Conservation (phyloP, 2,329 filamentous ascomycete species). For the Fusarium liriodendri region DNA sequence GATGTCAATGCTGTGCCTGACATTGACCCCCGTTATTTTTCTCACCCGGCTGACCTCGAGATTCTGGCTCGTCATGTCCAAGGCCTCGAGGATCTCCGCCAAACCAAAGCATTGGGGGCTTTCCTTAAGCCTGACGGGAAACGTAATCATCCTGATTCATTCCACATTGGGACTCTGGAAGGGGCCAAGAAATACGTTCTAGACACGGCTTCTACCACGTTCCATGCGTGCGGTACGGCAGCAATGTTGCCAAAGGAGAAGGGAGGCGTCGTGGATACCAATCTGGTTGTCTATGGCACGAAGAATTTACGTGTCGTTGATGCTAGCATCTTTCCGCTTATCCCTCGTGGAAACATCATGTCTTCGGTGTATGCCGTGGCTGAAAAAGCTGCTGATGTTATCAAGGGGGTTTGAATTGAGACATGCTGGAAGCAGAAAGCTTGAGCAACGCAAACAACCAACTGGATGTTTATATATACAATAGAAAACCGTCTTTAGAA, state of each 20-base stretch:
- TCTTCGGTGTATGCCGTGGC: conserved; percentile 2
- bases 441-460: background rate
- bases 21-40: background rate
- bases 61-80: background rate
- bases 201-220: background rate
- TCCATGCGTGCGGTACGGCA: background rate
- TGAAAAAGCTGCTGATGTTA: conserved; percentile 1
- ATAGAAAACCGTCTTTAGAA: background rate
- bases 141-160: background rate
- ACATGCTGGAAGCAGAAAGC: background rate
- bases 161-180: background rate
- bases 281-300: background rate
- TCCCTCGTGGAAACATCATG: background rate
- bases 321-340: background rate
- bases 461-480: background rate
- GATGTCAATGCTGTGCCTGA: background rate
- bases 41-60: background rate
- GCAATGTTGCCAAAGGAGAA: background rate
- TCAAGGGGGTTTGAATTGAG: background rate
- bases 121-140: background rate
- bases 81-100: background rate
- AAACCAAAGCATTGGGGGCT: background rate
- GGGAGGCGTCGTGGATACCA: background rate
- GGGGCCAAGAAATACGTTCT: background rate
- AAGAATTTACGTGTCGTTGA: background rate